Evolutionary conservation across 352 stramenopile species (phyloP), one percentile per base, ranked within the genome.

Genomic region (Thalassiosira hispida): DNA sequence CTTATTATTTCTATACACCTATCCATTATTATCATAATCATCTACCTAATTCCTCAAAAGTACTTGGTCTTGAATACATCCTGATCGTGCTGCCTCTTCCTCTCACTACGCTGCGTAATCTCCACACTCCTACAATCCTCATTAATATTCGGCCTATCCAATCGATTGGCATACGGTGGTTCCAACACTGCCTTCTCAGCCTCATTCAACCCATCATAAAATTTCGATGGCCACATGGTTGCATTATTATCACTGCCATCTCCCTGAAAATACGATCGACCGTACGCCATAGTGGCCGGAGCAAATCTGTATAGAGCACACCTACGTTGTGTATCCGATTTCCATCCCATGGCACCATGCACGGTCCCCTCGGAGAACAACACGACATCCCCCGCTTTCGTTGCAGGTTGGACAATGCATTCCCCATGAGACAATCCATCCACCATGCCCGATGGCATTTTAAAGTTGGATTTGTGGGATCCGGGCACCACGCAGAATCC

Each of bases 381-480:
- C 22, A 96, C 82, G 0, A 95, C 92, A 81, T 96, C 92, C 16
- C 92, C 92, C n/a, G 90, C 88, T 65, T 94, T 92, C 12, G 88
- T 94, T 16, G 61, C 77, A 14, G 89, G 88, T 79, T 96, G 92
- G 16, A 87, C 56, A 42, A 95, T 90, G 69, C 77, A 93, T 47
- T 93, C 88, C 29, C 55, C 52, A 47, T 89, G 80, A 35, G 79
- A 71, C 52, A 90, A 76, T 35, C 90, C 90, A 62, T 94, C 78
- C 0, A 92, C 74, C 87, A 94, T 94, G 0, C 84, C 86, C 16
- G 65, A 22, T 0, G 90, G 88, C 77, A 93, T 91, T 73, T 88
- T 84, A 51, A 95, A 94, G 69, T 96, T 95, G 23, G 83, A 89
- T 56, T 96, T 96, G 85, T 96, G 92, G 65, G 77, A 91, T 18